Percentiles rank a stretch among this genome's conserved stretches.
phyloP scores from a whole-genome alignment of 2,329 filamentous ascomycete species.

The Aureobasidium pullulans region DNA sequence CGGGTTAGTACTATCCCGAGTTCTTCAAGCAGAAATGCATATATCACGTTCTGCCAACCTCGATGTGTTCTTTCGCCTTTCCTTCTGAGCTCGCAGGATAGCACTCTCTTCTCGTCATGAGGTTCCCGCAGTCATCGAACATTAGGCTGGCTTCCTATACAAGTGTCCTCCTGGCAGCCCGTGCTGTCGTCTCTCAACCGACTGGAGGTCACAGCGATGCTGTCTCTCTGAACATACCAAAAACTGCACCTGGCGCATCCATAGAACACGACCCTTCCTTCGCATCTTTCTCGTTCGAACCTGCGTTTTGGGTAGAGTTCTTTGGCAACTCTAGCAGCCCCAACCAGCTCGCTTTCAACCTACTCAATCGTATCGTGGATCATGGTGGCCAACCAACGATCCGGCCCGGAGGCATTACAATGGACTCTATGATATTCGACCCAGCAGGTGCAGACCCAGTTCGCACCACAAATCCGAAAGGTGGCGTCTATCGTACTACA shows the following conservation, averaged over 20 bases:
- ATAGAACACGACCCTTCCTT: conserved; percentile 23
- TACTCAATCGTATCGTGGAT: conserved; percentile 21
- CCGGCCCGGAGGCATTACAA: conserved; percentile 25
- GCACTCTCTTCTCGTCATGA: neutral
- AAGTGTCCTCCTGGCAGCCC: neutral
- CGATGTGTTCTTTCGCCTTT: too few species aligned
- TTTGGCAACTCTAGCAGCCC: conserved; percentile 23
- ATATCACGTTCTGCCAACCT: neutral
- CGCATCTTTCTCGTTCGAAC: conserved; percentile 25
- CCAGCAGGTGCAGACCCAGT: conserved; percentile 19
- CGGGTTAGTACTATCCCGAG: neutral
- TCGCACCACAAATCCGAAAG: conserved; percentile 20
- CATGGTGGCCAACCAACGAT: conserved; percentile 24
- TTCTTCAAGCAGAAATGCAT: neutral
- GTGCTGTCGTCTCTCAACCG: neutral
- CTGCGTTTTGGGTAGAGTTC: conserved; percentile 27
- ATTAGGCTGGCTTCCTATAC: neutral
- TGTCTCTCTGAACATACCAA: neutral
- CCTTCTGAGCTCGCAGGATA: too few species aligned
- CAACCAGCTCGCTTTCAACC: conserved; percentile 22
- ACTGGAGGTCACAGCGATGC: neutral
- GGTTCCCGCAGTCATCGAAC: neutral
- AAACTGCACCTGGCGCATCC: conserved; percentile 18
- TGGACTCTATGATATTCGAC: conserved; percentile 26
- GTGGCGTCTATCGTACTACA: conserved; percentile 25